Conservation (phyloP, 495 filamentous ascomycete species). For the Daldinia decipiens region DNA sequence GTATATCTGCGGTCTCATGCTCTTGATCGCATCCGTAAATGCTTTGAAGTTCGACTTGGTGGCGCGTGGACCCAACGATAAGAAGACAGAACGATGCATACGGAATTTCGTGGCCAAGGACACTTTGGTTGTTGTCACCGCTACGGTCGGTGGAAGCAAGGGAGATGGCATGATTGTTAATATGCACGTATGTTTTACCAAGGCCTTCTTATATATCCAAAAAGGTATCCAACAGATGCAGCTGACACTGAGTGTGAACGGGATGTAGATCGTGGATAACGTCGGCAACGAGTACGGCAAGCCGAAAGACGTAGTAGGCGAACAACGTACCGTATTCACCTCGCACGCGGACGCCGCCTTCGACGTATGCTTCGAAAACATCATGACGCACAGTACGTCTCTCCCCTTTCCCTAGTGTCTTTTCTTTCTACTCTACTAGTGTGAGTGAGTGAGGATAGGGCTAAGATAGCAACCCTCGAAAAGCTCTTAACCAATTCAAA, state of each 20-base stretch:
- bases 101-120: slow-evolving; percentile 95
- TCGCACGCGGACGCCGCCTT: slow-evolving; percentile 94
- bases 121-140: slow-evolving; percentile 97
- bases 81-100: slow-evolving; percentile 85
- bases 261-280: slow-evolving; percentile 86
- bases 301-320: slow-evolving; percentile 90
- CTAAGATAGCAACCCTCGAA: slow-evolving; percentile 30
- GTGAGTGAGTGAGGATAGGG: slow-evolving; percentile 25
- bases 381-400: slow-evolving; percentile 70
- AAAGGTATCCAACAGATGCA: background rate
- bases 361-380: slow-evolving; percentile 97
- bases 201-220: slow-evolving; percentile 5
- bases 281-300: slow-evolving; percentile 94
- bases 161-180: slow-evolving; percentile 95
- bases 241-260: slow-evolving; percentile 18
- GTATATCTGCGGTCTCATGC: slow-evolving; percentile 57
- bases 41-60: slow-evolving; percentile 94
- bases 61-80: slow-evolving; percentile 70
- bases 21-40: slow-evolving; percentile 68
- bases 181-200: slow-evolving; percentile 82
- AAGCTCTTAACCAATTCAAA: slow-evolving; percentile 48
- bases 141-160: slow-evolving; percentile 81
- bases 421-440: slow-evolving; percentile 16
- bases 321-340: slow-evolving; percentile 93
- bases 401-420: background rate